These are phyloP conservation scores for Polygonum maritimum DNA, from an alignment of 148 eudicot species.

Conservation along the genomic window DNA sequence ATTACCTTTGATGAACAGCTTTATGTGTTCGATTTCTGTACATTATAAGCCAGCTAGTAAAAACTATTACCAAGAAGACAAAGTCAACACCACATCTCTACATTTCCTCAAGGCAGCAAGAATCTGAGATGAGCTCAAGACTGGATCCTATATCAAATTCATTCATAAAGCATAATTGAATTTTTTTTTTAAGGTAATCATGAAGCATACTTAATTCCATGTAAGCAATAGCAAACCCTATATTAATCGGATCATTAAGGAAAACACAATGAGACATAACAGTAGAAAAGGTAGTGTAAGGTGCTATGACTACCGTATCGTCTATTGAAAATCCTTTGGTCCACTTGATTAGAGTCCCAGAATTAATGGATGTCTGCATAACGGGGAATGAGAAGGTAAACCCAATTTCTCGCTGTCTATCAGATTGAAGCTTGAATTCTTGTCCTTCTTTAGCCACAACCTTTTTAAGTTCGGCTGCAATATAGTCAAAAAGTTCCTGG, in stretches of 20 bases:
- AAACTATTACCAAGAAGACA: background rate
- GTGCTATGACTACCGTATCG: slow-evolving; percentile 33
- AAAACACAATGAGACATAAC: background rate
- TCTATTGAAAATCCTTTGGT: slow-evolving; percentile 61
- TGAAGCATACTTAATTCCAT: background rate
- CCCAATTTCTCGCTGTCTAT: slow-evolving; percentile 60
- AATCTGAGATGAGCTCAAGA: background rate
- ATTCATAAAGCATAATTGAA: background rate
- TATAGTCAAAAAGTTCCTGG: slow-evolving; percentile 68
- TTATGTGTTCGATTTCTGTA: background rate
- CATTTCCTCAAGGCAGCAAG: background rate
- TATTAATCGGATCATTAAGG: background rate
- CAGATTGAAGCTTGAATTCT: slow-evolving; percentile 33
- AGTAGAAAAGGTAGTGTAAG: background rate
- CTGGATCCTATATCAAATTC: background rate
- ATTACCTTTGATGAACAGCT: background rate
- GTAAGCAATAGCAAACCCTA: background rate
- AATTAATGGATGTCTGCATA: slow-evolving; percentile 60
- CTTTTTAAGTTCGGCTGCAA: slow-evolving; percentile 55
- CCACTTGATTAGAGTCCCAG: slow-evolving; percentile 62
- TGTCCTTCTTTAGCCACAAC: slow-evolving; percentile 52
- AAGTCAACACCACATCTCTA: background rate
- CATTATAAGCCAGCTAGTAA: background rate
- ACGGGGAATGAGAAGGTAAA: slow-evolving; percentile 82
- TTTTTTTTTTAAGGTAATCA: background rate